phyloP scores from a whole-genome alignment of 1,139 yeast species.

The Geotrichum cucujoidarum region DNA sequence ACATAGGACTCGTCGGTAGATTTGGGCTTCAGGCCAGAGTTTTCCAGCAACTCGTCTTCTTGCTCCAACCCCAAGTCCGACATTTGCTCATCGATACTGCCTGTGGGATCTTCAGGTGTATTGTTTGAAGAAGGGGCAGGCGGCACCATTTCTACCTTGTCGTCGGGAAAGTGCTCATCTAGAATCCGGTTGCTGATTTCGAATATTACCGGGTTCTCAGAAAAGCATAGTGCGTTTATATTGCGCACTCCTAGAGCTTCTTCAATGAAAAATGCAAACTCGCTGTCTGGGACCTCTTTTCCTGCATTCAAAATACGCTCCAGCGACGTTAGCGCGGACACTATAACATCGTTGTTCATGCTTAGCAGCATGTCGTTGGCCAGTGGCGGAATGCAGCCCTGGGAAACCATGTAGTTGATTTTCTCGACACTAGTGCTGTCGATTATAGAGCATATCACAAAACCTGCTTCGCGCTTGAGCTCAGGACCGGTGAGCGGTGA shows the following conservation, averaged over 20 bases:
- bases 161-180: constrained; percentile 64
- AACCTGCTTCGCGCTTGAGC: constrained; percentile 96
- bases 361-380: constrained; percentile 76
- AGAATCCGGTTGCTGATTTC: constrained; percentile 84
- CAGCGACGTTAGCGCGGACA: constrained; percentile 90
- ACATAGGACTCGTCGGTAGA: background rate
- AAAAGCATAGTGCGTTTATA: constrained; percentile 79
- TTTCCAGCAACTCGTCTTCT: background rate
- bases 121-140: background rate
- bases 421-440: no score
- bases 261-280: constrained; percentile 85
- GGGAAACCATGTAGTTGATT: constrained; percentile 83
- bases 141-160: background rate
- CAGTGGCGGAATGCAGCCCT: constrained; percentile 95
- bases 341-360: constrained; percentile 87
- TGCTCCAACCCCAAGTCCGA: no score
- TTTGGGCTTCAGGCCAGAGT: constrained; percentile 1
- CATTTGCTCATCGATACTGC: constrained; percentile 1
- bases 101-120: no score
- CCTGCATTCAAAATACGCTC: constrained; percentile 93
- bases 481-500: constrained; percentile 67
- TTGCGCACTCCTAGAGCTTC: constrained; percentile 98
- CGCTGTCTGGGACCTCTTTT: constrained; percentile 69
- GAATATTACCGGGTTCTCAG: constrained; percentile 86
- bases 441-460: constrained; percentile 92